Evolutionary conservation across 768 basidiomycete species (phyloP).

Genomic region (Hirschioporus abietinus): DNA sequence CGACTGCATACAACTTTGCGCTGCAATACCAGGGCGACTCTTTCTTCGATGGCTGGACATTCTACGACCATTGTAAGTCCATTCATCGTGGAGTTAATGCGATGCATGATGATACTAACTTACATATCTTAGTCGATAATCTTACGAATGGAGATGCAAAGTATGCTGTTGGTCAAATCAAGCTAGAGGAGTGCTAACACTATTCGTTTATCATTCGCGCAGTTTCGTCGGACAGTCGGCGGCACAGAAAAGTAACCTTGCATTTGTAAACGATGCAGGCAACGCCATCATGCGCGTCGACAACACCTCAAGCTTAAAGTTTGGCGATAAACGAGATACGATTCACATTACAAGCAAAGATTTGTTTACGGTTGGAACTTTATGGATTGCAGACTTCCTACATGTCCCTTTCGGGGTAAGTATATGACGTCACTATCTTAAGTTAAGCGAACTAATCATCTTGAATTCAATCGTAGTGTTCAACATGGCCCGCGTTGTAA

Average conservation of each 20-base stretch:
- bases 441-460: not conserved
- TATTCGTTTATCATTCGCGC: not conserved
- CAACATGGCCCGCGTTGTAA: conserved; percentile 67
- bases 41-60: conserved; percentile 68
- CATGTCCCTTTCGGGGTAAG: conserved; percentile 62
- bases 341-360: conserved; percentile 60
- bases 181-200: not conserved
- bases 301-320: conserved; percentile 50
- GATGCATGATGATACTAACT: conserved; percentile 12
- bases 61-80: conserved; percentile 49
- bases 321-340: conserved; percentile 52
- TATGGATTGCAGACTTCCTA: conserved; percentile 61
- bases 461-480: conserved; percentile 39
- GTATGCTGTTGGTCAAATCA: conserved; percentile 24
- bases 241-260: conserved; percentile 45
- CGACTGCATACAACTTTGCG: conserved; percentile 39
- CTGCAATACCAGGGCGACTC: conserved; percentile 53
- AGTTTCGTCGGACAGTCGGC: conserved; percentile 44
- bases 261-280: conserved; percentile 61
- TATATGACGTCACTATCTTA: conserved; percentile 15
- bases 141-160: conserved; percentile 61
- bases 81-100: not conserved
- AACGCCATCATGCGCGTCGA: conserved; percentile 77
- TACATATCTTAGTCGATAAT: conserved; percentile 48
- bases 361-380: conserved; percentile 48